Conservation (phyloP, 1,284 basidiomycete genomes). For the Cystobasidium slooffiae region DNA sequence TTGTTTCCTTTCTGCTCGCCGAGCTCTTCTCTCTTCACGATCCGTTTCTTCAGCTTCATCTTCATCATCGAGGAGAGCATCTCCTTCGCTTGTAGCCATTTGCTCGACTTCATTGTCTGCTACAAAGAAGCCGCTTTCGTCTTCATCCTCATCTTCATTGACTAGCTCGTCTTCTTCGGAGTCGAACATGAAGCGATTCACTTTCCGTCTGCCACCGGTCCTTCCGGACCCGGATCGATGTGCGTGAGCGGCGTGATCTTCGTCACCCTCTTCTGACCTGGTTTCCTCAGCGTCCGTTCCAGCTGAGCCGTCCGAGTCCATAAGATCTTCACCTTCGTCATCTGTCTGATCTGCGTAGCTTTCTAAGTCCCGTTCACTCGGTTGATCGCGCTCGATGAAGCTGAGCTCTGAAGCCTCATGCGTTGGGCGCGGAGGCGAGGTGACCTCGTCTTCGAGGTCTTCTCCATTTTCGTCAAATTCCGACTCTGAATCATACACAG, state of each 20-base stretch:
- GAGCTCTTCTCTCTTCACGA: neutral
- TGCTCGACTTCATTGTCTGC: neutral
- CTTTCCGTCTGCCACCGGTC: neutral
- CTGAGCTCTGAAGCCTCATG: conserved; percentile 11
- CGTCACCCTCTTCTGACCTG: neutral
- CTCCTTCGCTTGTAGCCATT: neutral
- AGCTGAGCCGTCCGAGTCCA: neutral
- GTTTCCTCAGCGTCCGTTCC: neutral
- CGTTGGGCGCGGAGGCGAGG: conserved; percentile 3
- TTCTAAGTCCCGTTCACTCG: neutral
- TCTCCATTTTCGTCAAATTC: conserved; percentile 33
- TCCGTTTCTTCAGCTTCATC: conserved; percentile 32
- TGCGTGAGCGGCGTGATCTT: neutral
- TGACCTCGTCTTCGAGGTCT: conserved; percentile 10
- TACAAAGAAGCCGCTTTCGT: conserved; percentile 19
- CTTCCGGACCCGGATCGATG: neutral
- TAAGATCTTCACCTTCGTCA: conserved; percentile 11
- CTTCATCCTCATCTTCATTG: conserved; percentile 27
- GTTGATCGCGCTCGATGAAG: conserved; percentile 1
- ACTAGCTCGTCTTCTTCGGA: conserved; percentile 5
- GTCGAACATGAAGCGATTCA: neutral
- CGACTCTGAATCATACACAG: conserved; percentile 39
- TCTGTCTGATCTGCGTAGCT: conserved; percentile 10
- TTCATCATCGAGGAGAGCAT: neutral
- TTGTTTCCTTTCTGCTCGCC: conserved; percentile 12